phyloP scores from a whole-genome alignment of 2,329 filamentous ascomycete genomes.

The Penicillium sp. region DNA sequence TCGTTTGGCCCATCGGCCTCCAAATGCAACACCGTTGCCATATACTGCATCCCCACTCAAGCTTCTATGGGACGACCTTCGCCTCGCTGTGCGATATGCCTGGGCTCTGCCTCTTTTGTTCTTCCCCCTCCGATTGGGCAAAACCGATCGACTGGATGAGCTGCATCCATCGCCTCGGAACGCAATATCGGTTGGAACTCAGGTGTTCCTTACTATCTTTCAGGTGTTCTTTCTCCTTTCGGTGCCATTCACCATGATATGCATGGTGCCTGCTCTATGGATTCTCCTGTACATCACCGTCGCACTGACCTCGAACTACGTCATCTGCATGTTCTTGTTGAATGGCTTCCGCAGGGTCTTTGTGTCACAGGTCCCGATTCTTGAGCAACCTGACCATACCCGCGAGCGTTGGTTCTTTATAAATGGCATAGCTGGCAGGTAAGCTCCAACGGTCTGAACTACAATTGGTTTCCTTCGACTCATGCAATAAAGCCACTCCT shows the following conservation, averaged over 20 bases:
- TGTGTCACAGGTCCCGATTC: constrained; percentile 26
- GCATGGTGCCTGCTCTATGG: constrained; percentile 41
- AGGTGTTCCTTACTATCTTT: constrained; percentile 58
- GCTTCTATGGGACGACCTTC: constrained; percentile 42
- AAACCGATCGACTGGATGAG: constrained; percentile 61
- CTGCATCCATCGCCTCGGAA: constrained; percentile 61
- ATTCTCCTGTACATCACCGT: constrained; percentile 28
- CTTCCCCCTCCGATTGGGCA: constrained; percentile 56
- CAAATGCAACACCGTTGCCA: constrained; percentile 28
- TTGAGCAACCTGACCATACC: constrained; percentile 40
- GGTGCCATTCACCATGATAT: constrained; percentile 52
- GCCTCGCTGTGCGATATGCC: constrained; percentile 34
- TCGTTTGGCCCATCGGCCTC: constrained; percentile 8
- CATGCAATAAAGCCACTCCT: constrained; percentile 50
- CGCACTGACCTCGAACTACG: constrained; percentile 30
- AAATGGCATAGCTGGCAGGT: constrained; percentile 62
- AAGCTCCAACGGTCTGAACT: constrained; percentile 43
- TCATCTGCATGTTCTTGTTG: constrained; percentile 31
- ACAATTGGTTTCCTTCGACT: background rate
- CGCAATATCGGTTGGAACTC: constrained; percentile 57
- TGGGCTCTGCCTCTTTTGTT: constrained; percentile 58
- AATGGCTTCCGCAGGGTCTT: constrained; percentile 54
- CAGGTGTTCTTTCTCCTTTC: constrained; percentile 62
- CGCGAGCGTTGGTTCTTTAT: constrained; percentile 78
- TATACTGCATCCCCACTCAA: constrained; percentile 41